phyloP scores from a whole-genome alignment of 176 grass and related monocot species.

The Rhipidocladum racemiflorum region DNA sequence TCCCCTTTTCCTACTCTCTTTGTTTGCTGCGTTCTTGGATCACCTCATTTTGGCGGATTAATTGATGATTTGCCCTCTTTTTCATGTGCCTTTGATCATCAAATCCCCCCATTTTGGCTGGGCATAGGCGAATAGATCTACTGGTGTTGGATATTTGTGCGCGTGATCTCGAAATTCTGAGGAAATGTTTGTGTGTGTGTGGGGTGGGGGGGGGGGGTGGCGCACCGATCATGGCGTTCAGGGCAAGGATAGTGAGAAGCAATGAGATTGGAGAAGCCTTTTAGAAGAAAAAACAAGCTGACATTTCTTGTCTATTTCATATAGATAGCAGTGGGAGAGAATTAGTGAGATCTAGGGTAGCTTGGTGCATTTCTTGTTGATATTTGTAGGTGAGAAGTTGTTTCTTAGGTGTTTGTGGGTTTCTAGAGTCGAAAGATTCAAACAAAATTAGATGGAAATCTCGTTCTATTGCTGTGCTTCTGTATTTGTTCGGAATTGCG shows the following conservation, averaged over 20 bases:
- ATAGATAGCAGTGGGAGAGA: neutral
- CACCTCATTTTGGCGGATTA: neutral
- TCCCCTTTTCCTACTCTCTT: neutral
- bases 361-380: neutral
- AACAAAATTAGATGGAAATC: neutral
- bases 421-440: neutral
- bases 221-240: neutral
- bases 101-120: neutral
- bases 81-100: too few species aligned
- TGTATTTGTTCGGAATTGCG: neutral
- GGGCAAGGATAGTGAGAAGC: neutral
- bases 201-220: too few species aligned
- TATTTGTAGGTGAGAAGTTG: neutral
- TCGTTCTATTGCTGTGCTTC: neutral
- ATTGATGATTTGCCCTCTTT: too few species aligned
- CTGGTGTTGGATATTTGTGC: neutral
- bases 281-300: neutral
- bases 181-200: neutral
- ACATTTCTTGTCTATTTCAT: neutral
- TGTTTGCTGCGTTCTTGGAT: neutral
- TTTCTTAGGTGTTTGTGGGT: neutral
- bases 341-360: neutral
- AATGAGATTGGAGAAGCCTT: neutral
- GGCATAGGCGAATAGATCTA: conserved; percentile 11
- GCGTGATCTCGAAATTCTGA: neutral